These are phyloP conservation scores for Planoprotostelium fungivorum DNA, from an alignment of 78 protist genomes.

Conservation along the genomic window DNA sequence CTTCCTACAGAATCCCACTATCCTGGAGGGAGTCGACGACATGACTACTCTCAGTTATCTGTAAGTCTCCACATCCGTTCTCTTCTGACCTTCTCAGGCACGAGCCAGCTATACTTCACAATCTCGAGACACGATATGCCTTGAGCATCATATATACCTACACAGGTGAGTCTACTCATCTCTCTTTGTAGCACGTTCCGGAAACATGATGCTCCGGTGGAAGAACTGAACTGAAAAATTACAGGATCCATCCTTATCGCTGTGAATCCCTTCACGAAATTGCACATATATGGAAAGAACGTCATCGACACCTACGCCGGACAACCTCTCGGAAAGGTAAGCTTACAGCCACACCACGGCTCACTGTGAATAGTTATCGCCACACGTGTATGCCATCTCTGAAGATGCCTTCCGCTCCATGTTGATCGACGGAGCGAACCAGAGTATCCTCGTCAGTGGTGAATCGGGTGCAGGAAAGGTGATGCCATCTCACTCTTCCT, in stretches of 20 bases:
- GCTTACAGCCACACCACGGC: background rate
- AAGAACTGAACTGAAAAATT: no score
- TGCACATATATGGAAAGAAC: constrained; percentile 46
- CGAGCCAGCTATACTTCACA: constrained; percentile 71
- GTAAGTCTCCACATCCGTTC: background rate
- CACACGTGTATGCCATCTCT: constrained; percentile 74
- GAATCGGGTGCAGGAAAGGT: constrained; percentile 84
- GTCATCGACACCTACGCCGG: constrained; percentile 57
- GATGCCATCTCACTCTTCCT: no score
- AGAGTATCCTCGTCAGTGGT: constrained; percentile 55
- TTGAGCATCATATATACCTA: constrained; percentile 65
- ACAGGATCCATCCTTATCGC: constrained; percentile 57
- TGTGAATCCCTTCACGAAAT: constrained; percentile 27
- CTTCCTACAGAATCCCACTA: constrained; percentile 55
- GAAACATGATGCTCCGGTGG: no score
- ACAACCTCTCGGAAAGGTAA: constrained; percentile 27
- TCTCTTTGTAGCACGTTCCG: no score
- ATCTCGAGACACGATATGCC: constrained; percentile 63
- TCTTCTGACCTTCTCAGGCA: background rate
- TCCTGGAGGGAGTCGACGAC: constrained; percentile 75
- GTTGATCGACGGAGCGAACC: constrained; percentile 46
- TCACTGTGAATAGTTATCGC: constrained; percentile 4
- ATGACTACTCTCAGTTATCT: constrained; percentile 50
- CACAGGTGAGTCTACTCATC: no score
- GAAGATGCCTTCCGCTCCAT: constrained; percentile 58